phyloP scores from a whole-genome alignment of 164 flowering plant genomes.

The Berberis thunbergii region DNA sequence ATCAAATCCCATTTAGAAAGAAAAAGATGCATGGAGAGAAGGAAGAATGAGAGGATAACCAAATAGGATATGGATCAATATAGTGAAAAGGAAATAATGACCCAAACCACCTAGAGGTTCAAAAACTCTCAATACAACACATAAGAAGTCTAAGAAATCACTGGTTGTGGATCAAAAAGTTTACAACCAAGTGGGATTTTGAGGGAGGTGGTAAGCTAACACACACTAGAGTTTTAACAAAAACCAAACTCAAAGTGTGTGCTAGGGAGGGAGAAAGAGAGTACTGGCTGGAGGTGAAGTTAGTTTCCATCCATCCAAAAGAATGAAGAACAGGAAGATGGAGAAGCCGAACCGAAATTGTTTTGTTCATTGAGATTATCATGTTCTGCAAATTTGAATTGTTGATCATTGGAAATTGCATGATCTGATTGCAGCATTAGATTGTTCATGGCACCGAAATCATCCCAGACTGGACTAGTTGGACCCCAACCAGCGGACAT shows the following conservation, averaged over 20 bases:
- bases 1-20: no score
- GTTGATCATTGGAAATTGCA: constrained; percentile 17
- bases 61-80: no score
- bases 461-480: constrained; percentile 80
- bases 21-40: no score
- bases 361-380: constrained; percentile 20
- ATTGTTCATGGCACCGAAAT: constrained; percentile 24
- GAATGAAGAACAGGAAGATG: constrained; percentile 16
- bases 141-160: constrained; percentile 4
- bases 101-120: no score
- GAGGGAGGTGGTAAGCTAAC: not conserved
- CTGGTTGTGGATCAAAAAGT: constrained; percentile 14
- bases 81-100: no score
- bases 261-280: not conserved
- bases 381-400: constrained; percentile 16
- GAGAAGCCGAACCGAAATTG: constrained; percentile 6
- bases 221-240: not conserved
- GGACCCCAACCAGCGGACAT: constrained; percentile 72
- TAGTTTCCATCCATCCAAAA: constrained; percentile 10
- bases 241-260: not conserved
- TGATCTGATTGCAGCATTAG: constrained; percentile 30
- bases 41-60: no score
- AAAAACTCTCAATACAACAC: no score
- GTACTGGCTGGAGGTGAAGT: not conserved
- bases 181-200: constrained; percentile 13